Percentiles rank a stretch among this genome's conserved stretches.
phyloP scores from a whole-genome alignment of 2,329 filamentous ascomycete species.

The Escovopsis sp. region DNA sequence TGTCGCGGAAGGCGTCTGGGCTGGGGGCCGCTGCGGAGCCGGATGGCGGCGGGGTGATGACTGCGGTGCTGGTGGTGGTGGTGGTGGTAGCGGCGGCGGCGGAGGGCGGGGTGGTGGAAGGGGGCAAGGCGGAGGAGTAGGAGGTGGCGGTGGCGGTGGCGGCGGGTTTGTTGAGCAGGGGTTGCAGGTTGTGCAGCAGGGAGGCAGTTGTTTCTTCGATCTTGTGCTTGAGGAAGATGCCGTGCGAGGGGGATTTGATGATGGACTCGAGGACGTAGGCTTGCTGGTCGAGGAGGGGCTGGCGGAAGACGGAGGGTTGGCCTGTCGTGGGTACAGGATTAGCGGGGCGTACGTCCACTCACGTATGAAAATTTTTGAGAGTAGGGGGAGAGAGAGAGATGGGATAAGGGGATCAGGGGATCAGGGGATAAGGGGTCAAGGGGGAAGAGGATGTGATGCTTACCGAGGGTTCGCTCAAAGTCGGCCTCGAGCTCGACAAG shows the following conservation, averaged over 20 bases:
- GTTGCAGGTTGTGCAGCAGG: constrained; percentile 22
- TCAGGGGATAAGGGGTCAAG: too few species aligned
- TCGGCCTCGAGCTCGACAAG: constrained; percentile 23
- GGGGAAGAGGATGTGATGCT: neutral
- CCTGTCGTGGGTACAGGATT: constrained; percentile 11
- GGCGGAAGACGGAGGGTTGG: constrained; percentile 20
- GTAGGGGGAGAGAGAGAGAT: neutral
- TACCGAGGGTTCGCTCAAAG: constrained; percentile 21
- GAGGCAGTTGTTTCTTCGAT: constrained; percentile 29
- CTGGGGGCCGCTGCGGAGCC: constrained; percentile 3
- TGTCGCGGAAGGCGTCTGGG: constrained; percentile 26
- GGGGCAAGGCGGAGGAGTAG: too few species aligned
- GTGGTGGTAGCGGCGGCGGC: too few species aligned
- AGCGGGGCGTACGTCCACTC: neutral
- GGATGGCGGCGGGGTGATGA: too few species aligned
- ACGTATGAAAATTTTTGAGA: neutral
- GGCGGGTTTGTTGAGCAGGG: constrained; percentile 23
- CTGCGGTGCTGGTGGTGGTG: too few species aligned
- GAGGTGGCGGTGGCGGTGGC: neutral
- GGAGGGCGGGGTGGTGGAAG: too few species aligned
- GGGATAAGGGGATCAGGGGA: too few species aligned
- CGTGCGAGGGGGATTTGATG: constrained; percentile 17
- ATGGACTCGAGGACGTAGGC: constrained; percentile 23
- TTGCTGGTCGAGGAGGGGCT: constrained; percentile 25
- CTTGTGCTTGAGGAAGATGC: constrained; percentile 17